Percentiles rank a stretch among this genome's conserved stretches.
Evolutionary conservation across 2,329 filamentous ascomycete species (phyloP).

Genomic region (Fusarium verrucosum): DNA sequence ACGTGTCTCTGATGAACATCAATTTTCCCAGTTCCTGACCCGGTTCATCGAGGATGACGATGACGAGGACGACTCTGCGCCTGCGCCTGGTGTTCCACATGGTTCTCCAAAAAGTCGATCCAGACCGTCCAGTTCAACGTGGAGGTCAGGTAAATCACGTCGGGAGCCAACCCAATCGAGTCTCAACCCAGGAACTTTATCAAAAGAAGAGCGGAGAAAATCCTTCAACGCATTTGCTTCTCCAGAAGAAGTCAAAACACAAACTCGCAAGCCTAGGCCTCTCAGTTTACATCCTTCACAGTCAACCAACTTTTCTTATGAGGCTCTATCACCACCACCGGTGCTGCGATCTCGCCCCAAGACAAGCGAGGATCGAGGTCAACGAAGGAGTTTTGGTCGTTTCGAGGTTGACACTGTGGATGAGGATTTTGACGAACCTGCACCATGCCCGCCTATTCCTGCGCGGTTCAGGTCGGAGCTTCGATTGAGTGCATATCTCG

Average conservation of each 20-base stretch:
- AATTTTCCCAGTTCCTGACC: too few relatives aligned
- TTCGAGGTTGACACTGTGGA: conserved; percentile 35
- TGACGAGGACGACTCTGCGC: conserved; percentile 29
- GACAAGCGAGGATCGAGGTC: conserved; percentile 29
- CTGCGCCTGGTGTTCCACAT: conserved; percentile 31
- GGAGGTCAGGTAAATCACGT: conserved; percentile 24
- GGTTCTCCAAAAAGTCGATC: conserved; percentile 20
- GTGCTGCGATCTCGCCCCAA: conserved; percentile 28
- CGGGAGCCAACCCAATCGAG: conserved; percentile 10
- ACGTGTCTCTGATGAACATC: neutral
- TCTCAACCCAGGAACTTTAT: neutral
- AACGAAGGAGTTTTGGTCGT: conserved; percentile 17
- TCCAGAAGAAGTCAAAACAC: neutral
- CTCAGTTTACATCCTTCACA: conserved; percentile 37
- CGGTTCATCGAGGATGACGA: conserved; percentile 3
- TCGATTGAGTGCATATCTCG: conserved; percentile 14
- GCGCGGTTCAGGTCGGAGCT: conserved; percentile 22
- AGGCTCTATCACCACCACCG: conserved; percentile 21
- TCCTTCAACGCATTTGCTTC: conserved; percentile 40
- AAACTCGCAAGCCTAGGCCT: conserved; percentile 31
- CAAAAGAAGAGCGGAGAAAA: conserved; percentile 28
- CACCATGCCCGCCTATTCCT: conserved; percentile 35
- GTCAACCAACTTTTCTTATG: conserved; percentile 26
- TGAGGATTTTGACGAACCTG: conserved; percentile 25
- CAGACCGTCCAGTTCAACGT: conserved; percentile 26